phyloP scores from a whole-genome alignment of 139 green algal species.

The Chlamydomonas schloesseri region DNA sequence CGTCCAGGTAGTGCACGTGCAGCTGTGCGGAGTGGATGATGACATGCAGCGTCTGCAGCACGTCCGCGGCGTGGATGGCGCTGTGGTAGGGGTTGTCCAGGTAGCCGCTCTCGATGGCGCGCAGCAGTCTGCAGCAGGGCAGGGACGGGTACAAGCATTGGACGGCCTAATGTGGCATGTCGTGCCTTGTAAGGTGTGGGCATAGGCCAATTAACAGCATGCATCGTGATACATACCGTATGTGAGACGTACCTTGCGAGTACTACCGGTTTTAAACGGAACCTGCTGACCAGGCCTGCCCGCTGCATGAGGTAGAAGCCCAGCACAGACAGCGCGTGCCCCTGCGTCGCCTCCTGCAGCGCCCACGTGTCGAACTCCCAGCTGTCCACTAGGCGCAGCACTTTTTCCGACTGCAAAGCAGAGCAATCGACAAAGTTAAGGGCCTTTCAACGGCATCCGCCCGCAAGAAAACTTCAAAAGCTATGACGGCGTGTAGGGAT shows the following conservation, averaged over 20 bases:
- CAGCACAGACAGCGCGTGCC: conserved; percentile 51
- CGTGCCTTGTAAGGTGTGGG: too few species aligned
- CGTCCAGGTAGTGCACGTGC: conserved; percentile 44
- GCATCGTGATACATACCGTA: too few species aligned
- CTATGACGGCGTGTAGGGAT: neutral
- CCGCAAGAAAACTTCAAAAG: neutral
- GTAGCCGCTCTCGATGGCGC: conserved; percentile 40
- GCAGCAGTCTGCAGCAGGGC: conserved; percentile 19
- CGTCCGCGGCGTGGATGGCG: conserved; percentile 40
- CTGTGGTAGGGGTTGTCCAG: conserved; percentile 56
- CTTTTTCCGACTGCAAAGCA: conserved; percentile 45
- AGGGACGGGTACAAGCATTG: too few species aligned
- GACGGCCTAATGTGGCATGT: too few species aligned
- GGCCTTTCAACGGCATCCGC: neutral
- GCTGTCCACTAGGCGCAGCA: conserved; percentile 41
- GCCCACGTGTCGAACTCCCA: conserved; percentile 59
- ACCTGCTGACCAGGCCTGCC: conserved; percentile 37
- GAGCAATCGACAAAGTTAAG: too few species aligned
- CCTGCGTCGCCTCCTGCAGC: conserved; percentile 52
- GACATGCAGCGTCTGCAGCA: conserved; percentile 61
- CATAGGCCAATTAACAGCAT: too few species aligned
- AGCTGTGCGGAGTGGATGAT: conserved; percentile 58
- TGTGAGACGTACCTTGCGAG: too few species aligned
- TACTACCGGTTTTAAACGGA: conserved; percentile 17
- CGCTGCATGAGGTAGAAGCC: conserved; percentile 58